Conservation (phyloP, 371 early-diverging fungal species). For the Rhizopus sp. region DNA sequence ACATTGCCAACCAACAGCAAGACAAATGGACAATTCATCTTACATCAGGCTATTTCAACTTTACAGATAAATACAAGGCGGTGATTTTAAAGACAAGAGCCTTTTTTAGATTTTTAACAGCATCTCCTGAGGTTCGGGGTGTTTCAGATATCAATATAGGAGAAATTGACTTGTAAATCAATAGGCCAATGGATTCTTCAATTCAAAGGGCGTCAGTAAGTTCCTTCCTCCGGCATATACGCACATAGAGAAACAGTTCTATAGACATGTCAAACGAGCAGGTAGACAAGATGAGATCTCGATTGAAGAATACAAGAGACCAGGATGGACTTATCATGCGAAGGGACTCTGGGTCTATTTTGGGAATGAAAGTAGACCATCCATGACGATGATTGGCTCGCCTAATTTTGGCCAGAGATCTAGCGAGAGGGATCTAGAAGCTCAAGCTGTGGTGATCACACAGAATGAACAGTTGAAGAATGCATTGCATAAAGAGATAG, state of each 20-base stretch:
- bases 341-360: conserved; percentile 72
- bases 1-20: conserved; percentile 39
- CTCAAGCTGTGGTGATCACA: conserved; percentile 79
- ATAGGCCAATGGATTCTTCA: conserved; percentile 93
- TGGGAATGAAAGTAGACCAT: conserved; percentile 44
- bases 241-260: conserved; percentile 69
- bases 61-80: conserved; percentile 68
- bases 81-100: conserved; percentile 61
- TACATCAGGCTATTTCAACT: conserved; percentile 95
- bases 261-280: conserved; percentile 37
- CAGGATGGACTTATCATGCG: conserved; percentile 93
- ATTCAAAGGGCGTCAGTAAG: conserved; percentile 82
- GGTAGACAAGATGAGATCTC: conserved; percentile 52
- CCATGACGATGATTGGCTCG: conserved; percentile 86
- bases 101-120: conserved; percentile 71
- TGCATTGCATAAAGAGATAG: conserved; percentile 62
- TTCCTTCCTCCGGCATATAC: conserved; percentile 92
- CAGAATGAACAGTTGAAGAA: conserved; percentile 55
- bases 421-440: conserved; percentile 86
- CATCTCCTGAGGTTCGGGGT: conserved; percentile 79
- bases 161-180: not conserved
- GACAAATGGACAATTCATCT: conserved; percentile 59
- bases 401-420: conserved; percentile 93
- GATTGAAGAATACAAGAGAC: conserved; percentile 71
- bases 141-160: not conserved